Base-by-base conservation (phyloP, 2,329 filamentous ascomycete species). In the Passalora sequoiae region DNA sequence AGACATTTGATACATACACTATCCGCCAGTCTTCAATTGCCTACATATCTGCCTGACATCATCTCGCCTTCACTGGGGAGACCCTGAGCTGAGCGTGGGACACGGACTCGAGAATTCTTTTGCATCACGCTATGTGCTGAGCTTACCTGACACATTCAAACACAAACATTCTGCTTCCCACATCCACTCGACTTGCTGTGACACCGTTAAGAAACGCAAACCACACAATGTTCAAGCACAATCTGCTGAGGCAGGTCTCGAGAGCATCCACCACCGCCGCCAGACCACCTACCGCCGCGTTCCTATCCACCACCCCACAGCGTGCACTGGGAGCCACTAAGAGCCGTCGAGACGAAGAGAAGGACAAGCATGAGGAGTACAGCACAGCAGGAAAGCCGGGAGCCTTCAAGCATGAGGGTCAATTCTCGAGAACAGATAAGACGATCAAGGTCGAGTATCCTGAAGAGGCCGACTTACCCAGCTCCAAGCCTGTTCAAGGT, bases 381-480 rank as follows among this genome's bases (percentile, higher is more conserved):
- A 58, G 45, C 38, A 63, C 60, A 15, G 39, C 58, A n/a, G 69
- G 69, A 35, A 54, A 57, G 44, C 59, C 44, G 2, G 58, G 57
- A 17, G 58, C 59, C 30, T 56, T 55, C 31, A 63, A 67, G 37
- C 72, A 78, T 45, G 77, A 80, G 61, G 86, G 86, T 41, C 73
- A 79, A 48, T 86, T 83, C 63, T 86, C 88, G 12, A 83, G 86
- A 60, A 94, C 87, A 7, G 86, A 94, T 60, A 77, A 88, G 38
- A 79, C 74, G 43, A 83, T 94, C 49, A 78, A 80, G 28, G 81
- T 92, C 50, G 80, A 88, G 64, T 88, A 94, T 61, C 88, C 87
- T 0, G 77, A 79, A 27, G 85, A 89, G 61, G 84, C 88, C 59
- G 78, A 89, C 48, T 75, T 92, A 53, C 87, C 88, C 7, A 74